Base-by-base conservation (phyloP, 2,329 filamentous ascomycete species). In the Amauroascus niger region DNA sequence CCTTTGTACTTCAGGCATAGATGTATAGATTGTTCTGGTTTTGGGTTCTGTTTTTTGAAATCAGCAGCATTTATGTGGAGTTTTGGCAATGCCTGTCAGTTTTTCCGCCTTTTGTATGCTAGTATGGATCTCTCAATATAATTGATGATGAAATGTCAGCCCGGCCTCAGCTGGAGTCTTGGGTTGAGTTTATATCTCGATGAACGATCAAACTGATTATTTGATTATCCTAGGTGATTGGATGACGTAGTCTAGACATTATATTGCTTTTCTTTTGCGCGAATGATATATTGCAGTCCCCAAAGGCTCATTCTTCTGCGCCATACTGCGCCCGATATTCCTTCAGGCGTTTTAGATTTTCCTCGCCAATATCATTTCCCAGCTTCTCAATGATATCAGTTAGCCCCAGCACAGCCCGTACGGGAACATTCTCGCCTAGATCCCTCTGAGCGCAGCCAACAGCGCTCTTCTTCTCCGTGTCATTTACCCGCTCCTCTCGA, bases 401-500 rank as follows among this genome's bases (percentile, higher is more conserved):
- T 60, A 97, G 76, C 44, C 84, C 90, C 62, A 95, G 69, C 7
- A 61, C 93, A 16, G 88, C 79, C 60, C 90, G 76, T 56, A 95
- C 88, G 1, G 89, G 88, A 56, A 96, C 84, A 51, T 65, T 64
- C 14, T 57, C 67, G 22, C 82, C 81, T 62, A 87, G 88, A 73
- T 94, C 86, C 70, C 84, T 86, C 69, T 83, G 82, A 56, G 95
- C 80, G 74, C 90, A 84, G 18, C 87, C 88, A 69, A 96, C 88
- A 14, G 90, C 88, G 67, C 88, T 95, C 62, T 83, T 80, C 26
- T 80, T 79, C 46, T 61, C 57, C 44, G 78, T 79, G 62, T 88
- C 85, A 58, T 88, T 86, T 24, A 73, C 70, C 55, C 62, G 69
- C 64, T 68, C 74, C 72, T 59, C 85, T 56, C 91, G 80, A 71